A percentile compares a stretch with the other conserved stretches of the same genome.
phyloP scores from a whole-genome alignment of 164 flowering plant genomes.

The Platanus orientalis region DNA sequence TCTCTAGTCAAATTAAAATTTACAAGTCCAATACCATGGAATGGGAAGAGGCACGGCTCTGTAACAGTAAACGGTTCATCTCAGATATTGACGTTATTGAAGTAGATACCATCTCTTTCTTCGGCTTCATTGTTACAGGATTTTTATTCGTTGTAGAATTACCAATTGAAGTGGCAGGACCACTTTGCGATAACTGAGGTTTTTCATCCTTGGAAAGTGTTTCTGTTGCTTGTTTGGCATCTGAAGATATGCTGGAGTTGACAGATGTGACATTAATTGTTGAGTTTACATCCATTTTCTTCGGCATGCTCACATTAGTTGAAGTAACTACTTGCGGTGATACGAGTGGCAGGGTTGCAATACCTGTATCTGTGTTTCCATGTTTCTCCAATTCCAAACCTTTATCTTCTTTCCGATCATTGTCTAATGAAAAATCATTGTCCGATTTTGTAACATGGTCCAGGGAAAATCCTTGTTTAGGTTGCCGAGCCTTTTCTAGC shows the following conservation, averaged over 20 bases:
- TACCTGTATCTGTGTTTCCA: background rate
- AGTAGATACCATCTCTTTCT: constrained; percentile 12
- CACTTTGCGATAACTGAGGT: background rate
- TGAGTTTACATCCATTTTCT: background rate
- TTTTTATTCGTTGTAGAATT: background rate
- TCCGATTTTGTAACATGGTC: background rate
- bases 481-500: background rate
- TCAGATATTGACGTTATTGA: constrained; percentile 43
- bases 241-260: background rate
- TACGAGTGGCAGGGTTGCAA: background rate
- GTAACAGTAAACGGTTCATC: constrained; percentile 39
- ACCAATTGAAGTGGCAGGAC: background rate
- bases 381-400: background rate
- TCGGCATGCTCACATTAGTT: background rate
- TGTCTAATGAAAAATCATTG: background rate
- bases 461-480: no score
- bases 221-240: background rate
- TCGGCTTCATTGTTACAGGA: constrained; percentile 1
- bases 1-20: background rate
- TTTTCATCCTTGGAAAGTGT: constrained; percentile 2
- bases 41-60: constrained; percentile 32
- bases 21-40: constrained; percentile 32
- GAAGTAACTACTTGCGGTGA: background rate
- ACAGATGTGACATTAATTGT: background rate
- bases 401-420: background rate